Evolutionary conservation across 2,329 filamentous ascomycete species (phyloP), one percentile per base, ranked within the genome.

Genomic region (Hypoxylon sp.): DNA sequence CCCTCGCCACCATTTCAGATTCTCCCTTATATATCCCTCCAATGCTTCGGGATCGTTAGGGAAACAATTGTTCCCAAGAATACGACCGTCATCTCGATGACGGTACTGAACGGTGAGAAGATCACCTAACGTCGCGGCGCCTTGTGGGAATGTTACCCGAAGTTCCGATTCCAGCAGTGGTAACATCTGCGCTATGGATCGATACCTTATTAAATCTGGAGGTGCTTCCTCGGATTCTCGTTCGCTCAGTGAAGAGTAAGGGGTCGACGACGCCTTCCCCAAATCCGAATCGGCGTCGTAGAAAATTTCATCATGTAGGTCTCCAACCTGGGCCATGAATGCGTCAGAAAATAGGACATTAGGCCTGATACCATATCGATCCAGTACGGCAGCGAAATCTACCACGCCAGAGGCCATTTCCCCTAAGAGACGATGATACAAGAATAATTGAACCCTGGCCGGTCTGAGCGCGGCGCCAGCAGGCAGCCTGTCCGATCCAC

Each of bases 1-100:
- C 0, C 94, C 95, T 33, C 87, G 88, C 95, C 95, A 98, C 94
- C 94, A 98, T n/a, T 85, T 79, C 87, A 98, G 89, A 70, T 92
- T 90, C 2, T 88, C 85, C 0, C 81, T 77, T 2, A 97, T 78
- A 76, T 97, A 97, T 1, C 79, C 80, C 10, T 90, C 85, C 47
- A 98, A 81, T 2, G 84, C 84, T 0, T 83, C 78, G 0, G 86
- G 82, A 62, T 95, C 91, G 75, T 93, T 93, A 0, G 88, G 83
- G 71, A 96, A 87, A 1, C 91, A 83, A 48, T 85, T 83, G 5
- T 82, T 81, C n/a, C 89, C 82, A 6, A 88, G 84, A 53, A 85
- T 80, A 1, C 82, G 81, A 1, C 88, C 88, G 47, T 88, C 82
- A 2, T 77, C 78, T 52, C 86, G 83, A 69, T 85, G 83, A 1